Base-by-base conservation (phyloP, 208 protist genomes). In the Leptomonas seymouri region DNA sequence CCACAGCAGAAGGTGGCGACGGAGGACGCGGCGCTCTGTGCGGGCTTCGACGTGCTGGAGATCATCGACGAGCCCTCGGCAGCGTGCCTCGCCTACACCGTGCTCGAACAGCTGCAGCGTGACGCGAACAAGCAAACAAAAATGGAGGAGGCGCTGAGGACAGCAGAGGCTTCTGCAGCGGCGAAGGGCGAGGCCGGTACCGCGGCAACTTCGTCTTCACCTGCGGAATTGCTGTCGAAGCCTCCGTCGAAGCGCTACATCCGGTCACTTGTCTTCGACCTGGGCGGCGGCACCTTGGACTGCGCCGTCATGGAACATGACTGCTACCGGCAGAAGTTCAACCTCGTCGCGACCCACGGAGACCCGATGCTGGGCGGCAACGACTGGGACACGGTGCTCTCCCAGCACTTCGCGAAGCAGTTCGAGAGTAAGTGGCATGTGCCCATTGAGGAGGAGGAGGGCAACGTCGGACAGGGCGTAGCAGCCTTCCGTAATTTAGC, bases 21-120 rank as follows among this genome's bases (percentile, higher is more conserved):
- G n/a, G 90, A 97, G 74, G 93, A 97, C 67, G 93, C 93, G 16
- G 93, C 91, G 44, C 85, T 97, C 20, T 86, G 82, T 41, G 93
- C 93, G 1, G 92, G 92, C 30, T 93, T 97, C 54, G 93, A 97
- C 70, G 93, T 97, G 41, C 84, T 96, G 12, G 90, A 97, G 74
- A 80, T 97, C n/a, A 96, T 97, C 74, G 92, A 97, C 72, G 93
- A 97, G 63, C 93, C 91, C 23, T 96, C 91, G 7, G 93, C 93
- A 0, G 91, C 93, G 23, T 95, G 90, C 69, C 78, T 97, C 16
- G 80, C 93, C 25, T 86, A 96, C 84, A 95, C 89, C 31, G 90
- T 93, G 21, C 75, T 97, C 16, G 56, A 82, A 42, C 51, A 68
- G 36, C 31, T 81, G 1, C 59, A 41, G 46, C 25, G 28, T 8